Percentiles rank a stretch among this genome's conserved stretches.
These are phyloP conservation scores for Candida gorgasii DNA, from an alignment of 805 yeast species.

Conservation along the genomic window DNA sequence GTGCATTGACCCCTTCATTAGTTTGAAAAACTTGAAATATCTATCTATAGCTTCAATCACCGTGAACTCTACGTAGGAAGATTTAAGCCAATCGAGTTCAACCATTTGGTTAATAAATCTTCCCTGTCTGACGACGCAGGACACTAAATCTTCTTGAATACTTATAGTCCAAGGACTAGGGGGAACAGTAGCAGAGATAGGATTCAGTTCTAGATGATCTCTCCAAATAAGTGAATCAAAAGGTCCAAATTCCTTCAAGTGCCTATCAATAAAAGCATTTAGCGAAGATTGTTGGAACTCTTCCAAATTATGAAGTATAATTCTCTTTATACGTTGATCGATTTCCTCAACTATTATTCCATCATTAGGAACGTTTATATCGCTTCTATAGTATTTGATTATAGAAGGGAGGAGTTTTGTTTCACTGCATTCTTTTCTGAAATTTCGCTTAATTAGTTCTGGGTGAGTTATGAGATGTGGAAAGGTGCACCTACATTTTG, in stretches of 20 bases:
- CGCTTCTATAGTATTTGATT: slow-evolving; percentile 1
- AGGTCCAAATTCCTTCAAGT: neutral
- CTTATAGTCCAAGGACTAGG: slow-evolving; percentile 30
- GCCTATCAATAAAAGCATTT: neutral
- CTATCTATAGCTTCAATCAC: slow-evolving; percentile 21
- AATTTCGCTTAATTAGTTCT: slow-evolving; percentile 21
- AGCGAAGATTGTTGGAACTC: neutral
- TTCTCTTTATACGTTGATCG: slow-evolving; percentile 4
- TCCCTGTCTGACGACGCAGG: slow-evolving; percentile 24
- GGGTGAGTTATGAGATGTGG: slow-evolving; percentile 18
- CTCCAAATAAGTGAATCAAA: slow-evolving; percentile 2
- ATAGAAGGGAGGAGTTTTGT: neutral
- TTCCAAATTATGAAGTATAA: slow-evolving; percentile 24
- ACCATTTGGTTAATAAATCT: slow-evolving; percentile 23
- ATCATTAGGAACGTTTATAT: neutral
- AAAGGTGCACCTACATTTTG: slow-evolving; percentile 18
- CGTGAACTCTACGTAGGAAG: slow-evolving; percentile 13
- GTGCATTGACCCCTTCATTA: slow-evolving; percentile 9
- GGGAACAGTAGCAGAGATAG: slow-evolving; percentile 6
- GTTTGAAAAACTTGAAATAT: slow-evolving; percentile 19
- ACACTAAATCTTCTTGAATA: slow-evolving; percentile 22
- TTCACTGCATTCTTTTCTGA: slow-evolving; percentile 11
- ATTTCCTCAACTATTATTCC: neutral
- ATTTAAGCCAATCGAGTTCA: slow-evolving; percentile 3
- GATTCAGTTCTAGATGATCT: slow-evolving; percentile 8